A percentile compares a stretch with the other conserved stretches of the same genome.
phyloP scores from a whole-genome alignment of 1,139 yeast species.

The Diutina siamensis region DNA sequence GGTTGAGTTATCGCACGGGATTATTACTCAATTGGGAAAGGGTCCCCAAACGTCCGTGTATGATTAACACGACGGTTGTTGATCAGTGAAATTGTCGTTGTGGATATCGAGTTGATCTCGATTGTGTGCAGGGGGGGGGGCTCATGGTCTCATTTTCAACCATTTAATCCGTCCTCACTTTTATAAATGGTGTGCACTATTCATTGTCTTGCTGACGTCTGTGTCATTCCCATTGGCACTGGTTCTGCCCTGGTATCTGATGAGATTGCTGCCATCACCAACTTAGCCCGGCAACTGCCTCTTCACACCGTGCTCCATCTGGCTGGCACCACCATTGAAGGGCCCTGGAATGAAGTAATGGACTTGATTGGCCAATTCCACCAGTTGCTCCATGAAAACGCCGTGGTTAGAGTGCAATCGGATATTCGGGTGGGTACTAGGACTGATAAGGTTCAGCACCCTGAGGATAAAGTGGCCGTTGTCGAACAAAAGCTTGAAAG shows the following conservation, averaged over 20 bases:
- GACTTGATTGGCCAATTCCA: conserved; percentile 71
- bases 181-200: conserved; percentile 34
- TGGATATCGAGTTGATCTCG: too few species aligned
- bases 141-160: background rate
- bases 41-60: too few species aligned
- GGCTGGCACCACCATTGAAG: conserved; percentile 86
- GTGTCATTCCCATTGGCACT: conserved; percentile 80
- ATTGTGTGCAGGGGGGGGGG: too few species aligned
- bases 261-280: conserved; percentile 61
- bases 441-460: conserved; percentile 54
- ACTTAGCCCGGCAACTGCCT: conserved; percentile 46
- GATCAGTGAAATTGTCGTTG: too few species aligned
- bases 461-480: conserved; percentile 52
- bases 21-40: too few species aligned
- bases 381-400: conserved; percentile 52
- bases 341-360: conserved; percentile 88
- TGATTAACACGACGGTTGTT: too few species aligned
- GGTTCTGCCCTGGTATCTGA: conserved; percentile 67
- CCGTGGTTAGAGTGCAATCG: conserved; percentile 68
- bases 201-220: conserved; percentile 70
- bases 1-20: too few species aligned
- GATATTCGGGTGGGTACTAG: conserved; percentile 82
- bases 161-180: background rate
- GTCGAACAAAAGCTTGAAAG: conserved; percentile 42
- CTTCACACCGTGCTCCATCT: conserved; percentile 66